phyloP scores from a whole-genome alignment of 2,329 filamentous ascomycete genomes.

The Hirsutella rhossiliensis region DNA sequence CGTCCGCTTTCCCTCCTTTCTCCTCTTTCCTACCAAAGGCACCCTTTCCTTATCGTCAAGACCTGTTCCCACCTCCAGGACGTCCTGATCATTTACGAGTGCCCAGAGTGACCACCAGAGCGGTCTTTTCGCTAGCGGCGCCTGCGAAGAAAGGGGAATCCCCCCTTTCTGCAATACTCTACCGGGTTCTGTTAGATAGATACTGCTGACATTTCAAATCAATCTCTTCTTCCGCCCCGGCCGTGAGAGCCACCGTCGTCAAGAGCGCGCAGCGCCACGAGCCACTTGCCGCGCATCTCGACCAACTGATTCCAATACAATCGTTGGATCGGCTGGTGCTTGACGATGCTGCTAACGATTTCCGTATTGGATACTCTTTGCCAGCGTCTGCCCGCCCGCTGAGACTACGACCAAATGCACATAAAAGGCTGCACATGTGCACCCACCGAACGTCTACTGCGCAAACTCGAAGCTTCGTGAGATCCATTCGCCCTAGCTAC shows the following conservation, averaged over 20 bases:
- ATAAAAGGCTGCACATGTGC: too few species aligned
- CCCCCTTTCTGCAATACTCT: constrained; percentile 27
- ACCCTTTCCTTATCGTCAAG: constrained; percentile 94
- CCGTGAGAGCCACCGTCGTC: not conserved
- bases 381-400: too few species aligned
- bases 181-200: constrained; percentile 96
- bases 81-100: constrained; percentile 84
- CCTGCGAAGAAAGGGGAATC: constrained; percentile 41
- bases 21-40: constrained; percentile 40
- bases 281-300: too few species aligned
- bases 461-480: not conserved
- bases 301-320: too few species aligned
- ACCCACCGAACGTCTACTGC: too few species aligned
- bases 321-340: too few species aligned
- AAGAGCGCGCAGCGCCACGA: not conserved
- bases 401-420: too few species aligned
- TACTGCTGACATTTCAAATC: constrained; percentile 60
- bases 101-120: constrained; percentile 62
- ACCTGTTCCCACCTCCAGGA: constrained; percentile 54
- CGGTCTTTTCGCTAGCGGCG: constrained; percentile 98
- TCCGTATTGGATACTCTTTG: too few species aligned
- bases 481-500: not conserved
- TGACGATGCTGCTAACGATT: too few species aligned
- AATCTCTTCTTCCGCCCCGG: not conserved
- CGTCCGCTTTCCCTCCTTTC: constrained; percentile 6